Percentiles rank a stretch among this genome's conserved stretches.
Conservation (phyloP, 768 basidiomycete species). For the Leucocoprinus leucothites region DNA sequence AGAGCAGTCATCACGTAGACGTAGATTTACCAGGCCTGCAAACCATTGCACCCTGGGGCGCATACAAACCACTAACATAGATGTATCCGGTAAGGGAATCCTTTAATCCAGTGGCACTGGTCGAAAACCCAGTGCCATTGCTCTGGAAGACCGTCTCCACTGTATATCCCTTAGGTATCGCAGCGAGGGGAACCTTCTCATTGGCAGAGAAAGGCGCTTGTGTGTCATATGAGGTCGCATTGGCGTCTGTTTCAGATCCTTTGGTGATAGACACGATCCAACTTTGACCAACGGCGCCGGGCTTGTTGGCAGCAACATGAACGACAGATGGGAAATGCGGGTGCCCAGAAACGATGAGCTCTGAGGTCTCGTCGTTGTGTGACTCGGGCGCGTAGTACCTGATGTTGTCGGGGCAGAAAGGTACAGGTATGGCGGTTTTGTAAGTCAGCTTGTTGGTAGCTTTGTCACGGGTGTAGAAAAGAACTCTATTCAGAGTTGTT, state of each 20-base stretch:
- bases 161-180: slow-evolving; percentile 26
- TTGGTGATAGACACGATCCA: slow-evolving; percentile 53
- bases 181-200: slow-evolving; percentile 33
- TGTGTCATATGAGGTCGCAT: slow-evolving; percentile 30
- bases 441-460: slow-evolving; percentile 40
- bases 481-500: slow-evolving; percentile 43
- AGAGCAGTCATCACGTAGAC: background rate
- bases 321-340: slow-evolving; percentile 56
- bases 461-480: slow-evolving; percentile 49
- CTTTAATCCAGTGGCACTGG: slow-evolving; percentile 49
- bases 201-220: slow-evolving; percentile 48
- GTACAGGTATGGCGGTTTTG: slow-evolving; percentile 39
- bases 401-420: slow-evolving; percentile 64
- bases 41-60: slow-evolving; percentile 47
- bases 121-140: slow-evolving; percentile 52
- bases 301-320: slow-evolving; percentile 41
- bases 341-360: slow-evolving; percentile 62
- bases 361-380: slow-evolving; percentile 26
- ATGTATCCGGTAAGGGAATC: slow-evolving; percentile 47
- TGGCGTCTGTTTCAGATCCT: slow-evolving; percentile 13
- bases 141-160: slow-evolving; percentile 73
- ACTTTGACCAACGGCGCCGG: slow-evolving; percentile 42
- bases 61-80: slow-evolving; percentile 59
- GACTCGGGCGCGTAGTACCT: slow-evolving; percentile 35
- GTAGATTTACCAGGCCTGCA: slow-evolving; percentile 30